These are phyloP conservation scores for Diaporthe sp. DNA, from an alignment of 2,329 filamentous ascomycete genomes.

Conservation along the genomic window DNA sequence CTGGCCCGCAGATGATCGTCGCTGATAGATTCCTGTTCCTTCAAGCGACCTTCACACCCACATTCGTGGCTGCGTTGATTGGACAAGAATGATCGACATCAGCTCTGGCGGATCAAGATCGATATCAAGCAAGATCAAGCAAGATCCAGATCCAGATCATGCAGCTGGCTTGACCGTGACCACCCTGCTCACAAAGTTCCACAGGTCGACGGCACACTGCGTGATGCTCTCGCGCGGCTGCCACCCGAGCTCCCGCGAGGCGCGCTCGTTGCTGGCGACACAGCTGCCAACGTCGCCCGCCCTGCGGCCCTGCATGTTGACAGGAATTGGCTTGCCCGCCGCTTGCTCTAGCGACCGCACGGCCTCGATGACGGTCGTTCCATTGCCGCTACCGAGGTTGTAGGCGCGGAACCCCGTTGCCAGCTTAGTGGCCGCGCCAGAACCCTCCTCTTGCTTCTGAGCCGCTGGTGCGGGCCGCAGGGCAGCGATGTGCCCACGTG, in stretches of 20 bases:
- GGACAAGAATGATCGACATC: not conserved
- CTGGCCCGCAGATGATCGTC: conserved; percentile 3
- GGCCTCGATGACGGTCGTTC: conserved; percentile 60
- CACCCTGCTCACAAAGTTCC: conserved; percentile 50
- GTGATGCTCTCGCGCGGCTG: conserved; percentile 50
- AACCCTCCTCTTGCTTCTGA: not conserved
- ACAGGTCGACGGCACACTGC: conserved; percentile 52
- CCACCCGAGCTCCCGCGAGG: conserved; percentile 60
- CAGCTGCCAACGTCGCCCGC: conserved; percentile 60
- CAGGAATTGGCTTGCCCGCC: conserved; percentile 53
- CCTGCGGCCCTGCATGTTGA: conserved; percentile 54
- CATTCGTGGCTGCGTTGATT: not conserved
- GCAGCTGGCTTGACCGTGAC: conserved; percentile 11
- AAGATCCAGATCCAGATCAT: not conserved
- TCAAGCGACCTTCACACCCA: conserved; percentile 1
- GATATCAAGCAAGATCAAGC: not conserved
- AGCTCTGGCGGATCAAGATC: not conserved
- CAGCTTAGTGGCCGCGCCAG: conserved; percentile 44
- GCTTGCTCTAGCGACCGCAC: conserved; percentile 56
- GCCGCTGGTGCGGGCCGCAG: conserved; percentile 52
- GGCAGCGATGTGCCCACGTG: conserved; percentile 74
- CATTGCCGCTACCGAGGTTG: conserved; percentile 62
- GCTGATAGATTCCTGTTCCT: not conserved
- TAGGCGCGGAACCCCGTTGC: conserved; percentile 57
- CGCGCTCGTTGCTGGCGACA: conserved; percentile 57